Conservation (phyloP, 1,284 basidiomycete genomes). For the Ceratobasidium sp. region DNA sequence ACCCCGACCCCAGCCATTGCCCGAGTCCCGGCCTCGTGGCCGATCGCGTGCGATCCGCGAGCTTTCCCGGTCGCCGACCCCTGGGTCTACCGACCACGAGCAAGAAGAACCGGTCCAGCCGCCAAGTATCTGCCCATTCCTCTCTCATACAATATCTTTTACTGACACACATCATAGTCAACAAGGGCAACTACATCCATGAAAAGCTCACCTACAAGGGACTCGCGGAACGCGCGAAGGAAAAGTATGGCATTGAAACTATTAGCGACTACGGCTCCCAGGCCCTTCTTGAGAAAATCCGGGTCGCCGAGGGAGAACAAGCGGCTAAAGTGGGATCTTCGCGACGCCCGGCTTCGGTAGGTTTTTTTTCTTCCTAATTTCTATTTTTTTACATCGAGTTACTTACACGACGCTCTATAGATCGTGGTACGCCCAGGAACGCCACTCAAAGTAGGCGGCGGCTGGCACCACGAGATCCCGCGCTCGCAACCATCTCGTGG, state of each 20-base stretch:
- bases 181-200: too few species aligned
- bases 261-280: background rate
- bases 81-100: constrained; percentile 15
- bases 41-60: background rate
- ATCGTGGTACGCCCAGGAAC: background rate
- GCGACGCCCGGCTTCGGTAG: constrained; percentile 14
- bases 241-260: constrained; percentile 1
- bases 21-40: background rate
- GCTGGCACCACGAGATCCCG: constrained; percentile 6
- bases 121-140: background rate
- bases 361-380: background rate
- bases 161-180: too few species aligned
- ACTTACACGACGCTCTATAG: background rate
- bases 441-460: constrained; percentile 26
- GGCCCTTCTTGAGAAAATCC: background rate
- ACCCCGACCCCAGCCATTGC: background rate
- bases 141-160: too few species aligned
- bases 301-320: constrained; percentile 16
- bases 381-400: background rate
- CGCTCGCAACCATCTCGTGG: background rate
- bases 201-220: background rate
- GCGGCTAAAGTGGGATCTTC: constrained; percentile 20
- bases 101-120: background rate
- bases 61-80: background rate
- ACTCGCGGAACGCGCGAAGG: background rate